Base-by-base conservation (phyloP, 805 yeast species). In the Suhomyces kilbournensis region DNA sequence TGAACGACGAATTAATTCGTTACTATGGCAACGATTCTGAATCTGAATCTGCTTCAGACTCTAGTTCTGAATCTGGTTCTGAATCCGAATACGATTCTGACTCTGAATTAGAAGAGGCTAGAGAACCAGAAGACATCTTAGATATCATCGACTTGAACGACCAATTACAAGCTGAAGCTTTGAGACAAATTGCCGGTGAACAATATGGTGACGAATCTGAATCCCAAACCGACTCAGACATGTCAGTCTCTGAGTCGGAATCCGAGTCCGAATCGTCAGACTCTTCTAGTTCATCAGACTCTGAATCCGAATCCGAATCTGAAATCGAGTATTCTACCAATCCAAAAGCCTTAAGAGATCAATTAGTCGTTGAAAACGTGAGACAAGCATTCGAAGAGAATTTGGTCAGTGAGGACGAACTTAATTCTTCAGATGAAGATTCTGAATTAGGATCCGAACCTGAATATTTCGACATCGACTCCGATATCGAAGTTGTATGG, bases 71-170 rank as follows among this genome's bases (percentile, higher is more conserved):
- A 44, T 26, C 48, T 25, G 56, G 53, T 26, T 25, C 44, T 32
- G 46, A 43, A 25, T 38, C 15, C 47, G 34, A 48, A 23, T 42
- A 32, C 32, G 57, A 50, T 15, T 42, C 46, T 34, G 60, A 56
- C 26, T 49, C 48, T 22, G 64, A 60, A 30, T 53, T 52, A 19
- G 63, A 58, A 15, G 52, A 51, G 15, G 63, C 60, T 23, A 17
- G 19, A 14, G 69, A 66, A 50, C 67, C 70, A 42, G 66, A 66
- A 53, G 74, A 70, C 48, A 60, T 61, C 39, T 61, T 63, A 44
- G 76, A 72, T 47, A 57, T 69, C 17, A 61, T 70, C 25, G 77
- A 73, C 62, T 57, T 72, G 65, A 72, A 72, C 54, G 76, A 73
- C 50, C 71, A 66, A 56, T 64, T 72, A 54, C 72, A 70, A 58